Evolutionary conservation across 1,284 basidiomycete species (phyloP).

Genomic region (Ustilago hordei): DNA sequence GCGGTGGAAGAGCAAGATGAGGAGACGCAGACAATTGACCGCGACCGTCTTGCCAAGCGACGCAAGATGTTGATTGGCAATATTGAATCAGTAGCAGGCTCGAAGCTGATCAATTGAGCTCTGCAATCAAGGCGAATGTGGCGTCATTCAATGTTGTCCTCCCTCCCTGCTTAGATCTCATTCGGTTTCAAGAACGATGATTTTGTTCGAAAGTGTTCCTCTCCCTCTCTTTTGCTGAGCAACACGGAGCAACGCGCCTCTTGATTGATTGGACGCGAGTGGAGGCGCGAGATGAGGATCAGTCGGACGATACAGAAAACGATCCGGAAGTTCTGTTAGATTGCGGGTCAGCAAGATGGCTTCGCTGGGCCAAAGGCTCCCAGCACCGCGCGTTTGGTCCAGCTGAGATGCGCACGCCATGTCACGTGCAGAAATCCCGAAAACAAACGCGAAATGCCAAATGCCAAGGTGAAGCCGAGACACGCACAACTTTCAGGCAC

Average conservation of each 20-base stretch:
- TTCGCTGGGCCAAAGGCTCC: too few relatives aligned
- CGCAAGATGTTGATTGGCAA: constrained; percentile 39
- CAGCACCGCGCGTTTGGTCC: too few relatives aligned
- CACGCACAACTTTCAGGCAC: too few relatives aligned
- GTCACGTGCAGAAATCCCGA: too few relatives aligned
- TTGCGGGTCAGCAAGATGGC: too few relatives aligned
- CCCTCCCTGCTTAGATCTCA: not conserved
- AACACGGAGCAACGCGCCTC: not conserved
- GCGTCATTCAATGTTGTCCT: not conserved
- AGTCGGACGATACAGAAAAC: too few relatives aligned
- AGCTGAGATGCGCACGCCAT: too few relatives aligned
- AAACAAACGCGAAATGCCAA: too few relatives aligned
- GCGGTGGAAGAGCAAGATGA: constrained; percentile 36
- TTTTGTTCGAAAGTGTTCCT: constrained; percentile 12
- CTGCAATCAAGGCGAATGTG: too few relatives aligned
- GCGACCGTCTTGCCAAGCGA: constrained; percentile 24
- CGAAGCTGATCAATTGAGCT: constrained; percentile 36
- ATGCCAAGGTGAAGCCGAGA: too few relatives aligned
- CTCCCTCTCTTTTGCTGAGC: not conserved
- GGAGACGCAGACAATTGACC: constrained; percentile 32
- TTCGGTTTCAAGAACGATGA: not conserved
- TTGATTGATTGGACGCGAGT: constrained; percentile 27
- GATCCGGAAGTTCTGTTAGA: too few relatives aligned
- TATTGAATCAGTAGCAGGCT: constrained; percentile 48
- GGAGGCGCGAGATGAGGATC: constrained; percentile 1